Base-by-base conservation (phyloP, 2,329 filamentous ascomycete species). In the Colletotrichum nymphaeae region DNA sequence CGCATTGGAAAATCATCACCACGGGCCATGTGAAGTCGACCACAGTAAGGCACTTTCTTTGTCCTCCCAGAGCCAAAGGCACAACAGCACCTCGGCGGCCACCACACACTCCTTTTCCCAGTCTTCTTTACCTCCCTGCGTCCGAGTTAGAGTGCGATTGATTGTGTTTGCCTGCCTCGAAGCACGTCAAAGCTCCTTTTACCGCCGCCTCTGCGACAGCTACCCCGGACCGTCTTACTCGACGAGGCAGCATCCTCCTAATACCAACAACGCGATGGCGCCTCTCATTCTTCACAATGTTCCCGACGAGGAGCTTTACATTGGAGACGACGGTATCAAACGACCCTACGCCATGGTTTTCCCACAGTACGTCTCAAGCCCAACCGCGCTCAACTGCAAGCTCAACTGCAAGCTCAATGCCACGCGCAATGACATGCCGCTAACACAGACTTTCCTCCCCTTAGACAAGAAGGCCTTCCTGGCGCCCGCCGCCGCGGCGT, bases 281-380 rank as follows among this genome's bases (percentile, higher is more conserved):
- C 91, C 91, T 76, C 84, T 93, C 71, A 92, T 93, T 78, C 84
- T 93, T 42, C 91, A 93, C 79, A 92, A 92, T 79, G 91, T 93
- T 75, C 90, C 91, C 69, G 91, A 93, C 76, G 91, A 93, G 63
- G 91, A 93, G 79, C 88, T 91, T 63, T 93, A 92, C 79, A 83
- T 90, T 6, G 91, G 91, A 70, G 89, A 92, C 66, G 91, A 93
- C 82, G 91, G 91, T 74, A 80, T 92, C 75, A 89, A 89, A 80
- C 84, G 91, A 74, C 91, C 91, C 2, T 93, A 92, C 79, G 91
- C 90, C 74, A 90, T 93, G 87, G 86, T 92, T 49, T 92, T 90
- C 78, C 88, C 89, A 78, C 88, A 90, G 90, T 92, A 86, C 73
- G 88, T 67, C 37, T 56, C 4, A 3, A 37, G 1, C 37, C 49